Conservation (phyloP, 2,329 filamentous ascomycete species). For the Apiospora malaysiana region DNA sequence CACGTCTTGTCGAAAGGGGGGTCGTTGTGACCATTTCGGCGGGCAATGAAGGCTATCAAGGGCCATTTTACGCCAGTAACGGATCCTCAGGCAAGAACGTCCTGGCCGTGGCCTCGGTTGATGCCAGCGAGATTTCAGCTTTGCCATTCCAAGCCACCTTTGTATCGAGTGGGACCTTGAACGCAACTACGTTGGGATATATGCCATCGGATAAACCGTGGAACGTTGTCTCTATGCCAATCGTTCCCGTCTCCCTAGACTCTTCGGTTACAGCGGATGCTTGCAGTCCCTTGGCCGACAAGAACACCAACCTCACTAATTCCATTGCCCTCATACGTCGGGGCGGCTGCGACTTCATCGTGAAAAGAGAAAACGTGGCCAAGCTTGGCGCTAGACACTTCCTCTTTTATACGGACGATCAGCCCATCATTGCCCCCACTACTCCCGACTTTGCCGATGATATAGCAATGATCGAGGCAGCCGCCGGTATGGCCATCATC, state of each 20-base stretch:
- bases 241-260: conserved; percentile 23
- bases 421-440: conserved; percentile 26
- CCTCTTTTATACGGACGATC: conserved; percentile 40
- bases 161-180: conserved; percentile 28
- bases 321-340: conserved; percentile 38
- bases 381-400: conserved; percentile 37
- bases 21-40: conserved; percentile 57
- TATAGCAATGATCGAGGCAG: conserved; percentile 28
- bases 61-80: conserved; percentile 51
- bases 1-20: conserved; percentile 47
- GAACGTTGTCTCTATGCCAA: conserved; percentile 39
- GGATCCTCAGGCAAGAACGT: conserved; percentile 48
- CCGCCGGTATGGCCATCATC: conserved; percentile 34
- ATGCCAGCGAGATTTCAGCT: conserved; percentile 36
- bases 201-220: conserved; percentile 41
- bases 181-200: conserved; percentile 36
- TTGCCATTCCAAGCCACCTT: conserved; percentile 39
- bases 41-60: conserved; percentile 55
- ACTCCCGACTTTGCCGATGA: conserved; percentile 26
- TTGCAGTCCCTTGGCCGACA: conserved; percentile 31
- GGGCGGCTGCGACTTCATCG: conserved; percentile 21
- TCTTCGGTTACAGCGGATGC: conserved; percentile 18
- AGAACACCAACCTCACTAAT: conserved; percentile 27
- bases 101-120: conserved; percentile 49
- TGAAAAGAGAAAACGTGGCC: conserved; percentile 37